These are phyloP conservation scores for Peronospora destructor DNA, from an alignment of 352 stramenopile genomes.

Conservation along the genomic window DNA sequence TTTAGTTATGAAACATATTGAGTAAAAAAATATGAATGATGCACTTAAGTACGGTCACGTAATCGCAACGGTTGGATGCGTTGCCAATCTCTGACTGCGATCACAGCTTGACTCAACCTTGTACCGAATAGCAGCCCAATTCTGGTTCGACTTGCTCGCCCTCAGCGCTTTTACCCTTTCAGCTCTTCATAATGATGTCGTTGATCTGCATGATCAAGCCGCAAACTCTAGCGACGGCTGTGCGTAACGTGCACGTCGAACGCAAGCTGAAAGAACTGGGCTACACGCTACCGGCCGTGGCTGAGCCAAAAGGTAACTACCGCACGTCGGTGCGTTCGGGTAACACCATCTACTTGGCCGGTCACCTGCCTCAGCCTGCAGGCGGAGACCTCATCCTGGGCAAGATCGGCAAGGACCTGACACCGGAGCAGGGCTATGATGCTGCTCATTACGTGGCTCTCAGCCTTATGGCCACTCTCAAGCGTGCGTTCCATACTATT, in stretches of 20 bases:
- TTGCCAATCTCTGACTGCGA: constrained; percentile 4
- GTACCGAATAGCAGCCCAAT: constrained; percentile 15
- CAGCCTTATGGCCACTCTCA: constrained; percentile 88
- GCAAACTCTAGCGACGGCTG: constrained; percentile 19
- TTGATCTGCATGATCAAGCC: constrained; percentile 26
- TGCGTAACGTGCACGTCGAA: constrained; percentile 75
- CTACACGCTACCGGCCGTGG: constrained; percentile 73
- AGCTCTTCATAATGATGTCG: constrained; percentile 21
- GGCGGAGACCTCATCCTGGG: constrained; percentile 78
- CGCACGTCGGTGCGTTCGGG: constrained; percentile 69
- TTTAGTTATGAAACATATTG: no score
- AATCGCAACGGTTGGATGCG: constrained; percentile 24
- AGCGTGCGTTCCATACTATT: constrained; percentile 41
- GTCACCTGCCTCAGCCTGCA: constrained; percentile 68
- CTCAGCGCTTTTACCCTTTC: background rate
- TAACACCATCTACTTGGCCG: constrained; percentile 82
- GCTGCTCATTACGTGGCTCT: constrained; percentile 86
- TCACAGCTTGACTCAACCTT: no score
- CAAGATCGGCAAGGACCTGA: constrained; percentile 87
- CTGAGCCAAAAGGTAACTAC: constrained; percentile 89
- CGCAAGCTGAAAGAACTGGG: constrained; percentile 79
- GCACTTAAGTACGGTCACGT: no score
- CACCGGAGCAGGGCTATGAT: constrained; percentile 86
- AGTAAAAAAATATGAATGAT: no score
- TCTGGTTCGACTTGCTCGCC: constrained; percentile 4